phyloP scores from a whole-genome alignment of 2,329 filamentous ascomycete species.

The Byssochlamys sp. region DNA sequence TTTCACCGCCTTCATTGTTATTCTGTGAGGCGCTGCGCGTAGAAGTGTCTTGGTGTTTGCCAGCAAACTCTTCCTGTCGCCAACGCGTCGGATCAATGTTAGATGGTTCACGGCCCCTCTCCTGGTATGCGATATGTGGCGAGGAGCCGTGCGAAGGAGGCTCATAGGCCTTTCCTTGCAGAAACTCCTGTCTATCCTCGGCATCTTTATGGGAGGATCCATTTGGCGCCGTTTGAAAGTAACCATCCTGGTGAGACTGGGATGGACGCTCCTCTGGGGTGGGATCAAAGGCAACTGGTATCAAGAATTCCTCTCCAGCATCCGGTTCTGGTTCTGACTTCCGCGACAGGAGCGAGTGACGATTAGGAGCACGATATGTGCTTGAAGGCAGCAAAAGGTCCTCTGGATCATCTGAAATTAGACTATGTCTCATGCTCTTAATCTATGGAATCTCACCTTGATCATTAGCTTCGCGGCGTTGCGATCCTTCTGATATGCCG shows the following conservation, averaged over 20 bases:
- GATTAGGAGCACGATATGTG: slow-evolving; percentile 62
- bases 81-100: slow-evolving; percentile 29
- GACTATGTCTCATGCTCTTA: slow-evolving; percentile 1
- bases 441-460: slow-evolving; percentile 20
- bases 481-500: slow-evolving; percentile 15
- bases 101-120: slow-evolving; percentile 61
- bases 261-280: slow-evolving; percentile 51
- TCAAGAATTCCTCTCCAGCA: slow-evolving; percentile 59
- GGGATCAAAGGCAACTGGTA: slow-evolving; percentile 65
- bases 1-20: slow-evolving; percentile 35
- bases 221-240: slow-evolving; percentile 39
- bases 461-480: slow-evolving; percentile 16
- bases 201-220: slow-evolving; percentile 17
- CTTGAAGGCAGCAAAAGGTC: slow-evolving; percentile 63
- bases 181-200: slow-evolving; percentile 12
- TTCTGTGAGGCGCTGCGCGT: background rate
- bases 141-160: slow-evolving; percentile 46
- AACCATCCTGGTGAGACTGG: slow-evolving; percentile 45
- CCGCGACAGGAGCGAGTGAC: slow-evolving; percentile 59
- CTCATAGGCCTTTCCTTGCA: slow-evolving; percentile 14
- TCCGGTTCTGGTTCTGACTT: slow-evolving; percentile 27
- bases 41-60: slow-evolving; percentile 1
- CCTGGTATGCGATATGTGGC: slow-evolving; percentile 86
- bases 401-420: slow-evolving; percentile 28
- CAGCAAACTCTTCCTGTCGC: slow-evolving; percentile 15